phyloP scores from a whole-genome alignment of 2,329 filamentous ascomycete species.

The Ascochyta lentis region DNA sequence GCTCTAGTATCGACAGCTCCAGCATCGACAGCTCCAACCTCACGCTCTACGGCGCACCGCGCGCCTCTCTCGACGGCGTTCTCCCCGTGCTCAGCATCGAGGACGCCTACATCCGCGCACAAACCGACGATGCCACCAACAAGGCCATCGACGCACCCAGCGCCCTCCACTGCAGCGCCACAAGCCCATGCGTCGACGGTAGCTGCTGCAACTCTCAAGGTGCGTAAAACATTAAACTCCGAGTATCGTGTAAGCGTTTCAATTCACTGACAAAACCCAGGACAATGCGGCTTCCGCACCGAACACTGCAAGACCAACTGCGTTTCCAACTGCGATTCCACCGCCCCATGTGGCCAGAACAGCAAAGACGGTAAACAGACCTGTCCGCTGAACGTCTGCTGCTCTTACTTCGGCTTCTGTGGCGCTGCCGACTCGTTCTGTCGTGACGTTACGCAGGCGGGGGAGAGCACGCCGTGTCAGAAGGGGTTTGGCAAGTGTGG shows the following conservation, averaged over 20 bases:
- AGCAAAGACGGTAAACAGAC: slow-evolving; percentile 13
- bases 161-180: slow-evolving; percentile 11
- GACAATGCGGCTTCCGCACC: slow-evolving; percentile 20
- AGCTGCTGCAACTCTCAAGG: slow-evolving; percentile 21
- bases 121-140: slow-evolving; percentile 5
- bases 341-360: slow-evolving; percentile 47
- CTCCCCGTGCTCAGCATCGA: slow-evolving; percentile 16
- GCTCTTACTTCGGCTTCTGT: slow-evolving; percentile 50
- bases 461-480: slow-evolving; percentile 10
- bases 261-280: neutral
- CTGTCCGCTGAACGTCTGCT: slow-evolving; percentile 28
- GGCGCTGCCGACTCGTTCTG: slow-evolving; percentile 40
- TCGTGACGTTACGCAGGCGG: slow-evolving; percentile 5
- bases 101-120: slow-evolving; percentile 19
- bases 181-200: slow-evolving; percentile 16
- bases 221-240: neutral
- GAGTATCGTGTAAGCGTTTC: neutral
- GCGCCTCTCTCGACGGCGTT: slow-evolving; percentile 6
- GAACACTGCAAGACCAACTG: slow-evolving; percentile 27
- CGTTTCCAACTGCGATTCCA: slow-evolving; percentile 48
- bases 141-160: neutral
- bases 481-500: slow-evolving; percentile 17
- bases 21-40: slow-evolving; percentile 3
- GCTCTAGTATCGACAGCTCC: neutral
- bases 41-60: slow-evolving; percentile 16